Percentiles rank a stretch among this genome's conserved stretches.
Evolutionary conservation across 2,329 filamentous ascomycete species (phyloP).

Genomic region (Aspergillus brunneoviolaceus): DNA sequence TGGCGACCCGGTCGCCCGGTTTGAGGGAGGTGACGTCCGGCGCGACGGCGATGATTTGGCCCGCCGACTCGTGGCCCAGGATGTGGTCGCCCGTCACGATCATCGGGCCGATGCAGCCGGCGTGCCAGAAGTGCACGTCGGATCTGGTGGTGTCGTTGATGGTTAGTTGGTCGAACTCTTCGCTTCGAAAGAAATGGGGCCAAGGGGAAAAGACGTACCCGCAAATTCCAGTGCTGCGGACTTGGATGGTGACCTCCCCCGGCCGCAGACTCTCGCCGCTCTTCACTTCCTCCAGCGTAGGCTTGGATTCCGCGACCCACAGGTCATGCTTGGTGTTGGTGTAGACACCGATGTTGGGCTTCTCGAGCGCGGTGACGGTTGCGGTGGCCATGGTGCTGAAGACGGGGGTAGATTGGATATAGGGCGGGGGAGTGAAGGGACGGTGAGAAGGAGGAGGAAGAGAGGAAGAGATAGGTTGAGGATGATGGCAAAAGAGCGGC

Average conservation of each 20-base stretch:
- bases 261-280: conserved; percentile 67
- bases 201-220: conserved; percentile 57
- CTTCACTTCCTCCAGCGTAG: conserved; percentile 71
- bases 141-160: conserved; percentile 55
- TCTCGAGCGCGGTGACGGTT: conserved; percentile 49
- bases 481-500: neutral
- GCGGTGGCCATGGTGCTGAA: conserved; percentile 29
- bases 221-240: conserved; percentile 95
- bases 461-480: conserved; percentile 5
- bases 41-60: conserved; percentile 67
- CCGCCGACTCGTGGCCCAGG: conserved; percentile 88
- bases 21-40: conserved; percentile 75
- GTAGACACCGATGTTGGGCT: conserved; percentile 93
- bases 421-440: neutral
- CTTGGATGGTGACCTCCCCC: conserved; percentile 82
- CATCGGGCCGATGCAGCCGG: conserved; percentile 94
- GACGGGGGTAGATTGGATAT: conserved; percentile 2
- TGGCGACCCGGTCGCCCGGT: conserved; percentile 84
- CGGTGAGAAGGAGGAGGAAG: neutral
- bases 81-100: conserved; percentile 86
- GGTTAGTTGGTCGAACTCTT: neutral
- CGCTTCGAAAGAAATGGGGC: neutral
- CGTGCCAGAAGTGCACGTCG: conserved; percentile 97
- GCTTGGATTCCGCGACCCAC: conserved; percentile 79
- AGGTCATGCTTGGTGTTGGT: conserved; percentile 91